Conservation (phyloP, 805 yeast species). For the Pichia exigua region DNA sequence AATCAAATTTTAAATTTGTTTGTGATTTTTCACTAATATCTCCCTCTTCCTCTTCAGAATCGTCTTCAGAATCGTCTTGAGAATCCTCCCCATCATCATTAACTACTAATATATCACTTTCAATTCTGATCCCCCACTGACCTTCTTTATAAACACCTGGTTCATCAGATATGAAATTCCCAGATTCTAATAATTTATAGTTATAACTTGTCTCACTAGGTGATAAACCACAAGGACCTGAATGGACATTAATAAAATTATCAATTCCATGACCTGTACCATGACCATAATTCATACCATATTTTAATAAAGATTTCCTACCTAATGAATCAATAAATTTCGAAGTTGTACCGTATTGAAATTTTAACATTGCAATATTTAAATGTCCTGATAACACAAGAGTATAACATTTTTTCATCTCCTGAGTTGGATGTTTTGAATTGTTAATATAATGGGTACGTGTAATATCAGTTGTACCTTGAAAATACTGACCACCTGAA, state of each 20-base stretch:
- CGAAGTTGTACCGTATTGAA: slow-evolving; percentile 74
- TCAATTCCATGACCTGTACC: slow-evolving; percentile 99
- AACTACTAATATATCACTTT: slow-evolving; percentile 65
- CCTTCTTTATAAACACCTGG: slow-evolving; percentile 93
- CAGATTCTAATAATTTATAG: slow-evolving; percentile 48
- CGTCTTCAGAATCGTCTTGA: too few species aligned
- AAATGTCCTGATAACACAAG: slow-evolving; percentile 87
- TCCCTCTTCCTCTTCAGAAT: slow-evolving; percentile 28
- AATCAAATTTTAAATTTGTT: slow-evolving; percentile 56
- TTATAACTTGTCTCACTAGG: slow-evolving; percentile 26
- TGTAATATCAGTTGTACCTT: slow-evolving; percentile 96
- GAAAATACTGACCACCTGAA: slow-evolving; percentile 85
- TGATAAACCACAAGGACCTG: slow-evolving; percentile 85
- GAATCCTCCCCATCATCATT: slow-evolving; percentile 33
- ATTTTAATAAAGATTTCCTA: slow-evolving; percentile 71
- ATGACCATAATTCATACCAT: slow-evolving; percentile 82
- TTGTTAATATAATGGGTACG: slow-evolving; percentile 67
- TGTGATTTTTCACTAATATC: background rate
- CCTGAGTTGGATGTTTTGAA: slow-evolving; percentile 46
- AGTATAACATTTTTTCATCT: slow-evolving; percentile 64
- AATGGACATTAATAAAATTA: slow-evolving; percentile 83
- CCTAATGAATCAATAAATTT: slow-evolving; percentile 73
- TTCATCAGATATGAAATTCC: slow-evolving; percentile 81
- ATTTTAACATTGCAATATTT: slow-evolving; percentile 70
- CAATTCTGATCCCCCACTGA: slow-evolving; percentile 84